Base-by-base conservation (phyloP, 768 basidiomycete genomes). In the Trametes cubensis region DNA sequence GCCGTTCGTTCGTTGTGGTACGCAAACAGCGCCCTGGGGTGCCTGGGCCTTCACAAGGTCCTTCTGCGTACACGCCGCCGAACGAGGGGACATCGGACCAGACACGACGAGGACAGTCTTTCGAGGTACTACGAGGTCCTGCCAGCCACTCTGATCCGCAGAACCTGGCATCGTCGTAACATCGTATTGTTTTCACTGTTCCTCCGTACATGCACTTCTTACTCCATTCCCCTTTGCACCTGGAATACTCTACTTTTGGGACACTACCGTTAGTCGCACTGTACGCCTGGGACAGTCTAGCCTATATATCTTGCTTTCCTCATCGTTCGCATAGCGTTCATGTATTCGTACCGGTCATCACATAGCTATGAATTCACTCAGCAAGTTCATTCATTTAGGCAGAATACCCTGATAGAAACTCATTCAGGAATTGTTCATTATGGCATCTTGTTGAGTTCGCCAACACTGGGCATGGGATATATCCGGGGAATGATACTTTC, bases 1-100 rank as follows among this genome's bases (percentile, higher is more conserved):
- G 72, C 4, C 72, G 73, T 18, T 74, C 75, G 50, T 76, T 76
- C 54, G 74, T 76, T 40, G 75, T 76, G 21, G 66, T 75, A 4
- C 66, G 76, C 7, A 70, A 72, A 55, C 62, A 56, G 58, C 55
- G 67, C 28, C 69, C 69, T 13, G 68, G 72, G 13, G 44, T 61
- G 4, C 54, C 63, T 7, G 44, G 51, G 6, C 48, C 55, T 7
- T 53, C 56, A 49, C 57, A 61, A 44, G 53, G 50, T 26, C 21
- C 61, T 21, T 54, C 50, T 14, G 41, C 63, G 13, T 52, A 64
- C 11, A 47, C 64, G 17, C 53, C 30, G 34, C 47, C 53, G 11
- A 23, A 10, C 46, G 54, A 53, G 13, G 55, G 47, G 17, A 52
- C 56, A 18, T 48, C 54, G 46, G 61, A 70, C 28, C 47, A 71